Evolutionary conservation across 352 stramenopile genomes (phyloP).

Genomic region (Phytophthora citrophthora): DNA sequence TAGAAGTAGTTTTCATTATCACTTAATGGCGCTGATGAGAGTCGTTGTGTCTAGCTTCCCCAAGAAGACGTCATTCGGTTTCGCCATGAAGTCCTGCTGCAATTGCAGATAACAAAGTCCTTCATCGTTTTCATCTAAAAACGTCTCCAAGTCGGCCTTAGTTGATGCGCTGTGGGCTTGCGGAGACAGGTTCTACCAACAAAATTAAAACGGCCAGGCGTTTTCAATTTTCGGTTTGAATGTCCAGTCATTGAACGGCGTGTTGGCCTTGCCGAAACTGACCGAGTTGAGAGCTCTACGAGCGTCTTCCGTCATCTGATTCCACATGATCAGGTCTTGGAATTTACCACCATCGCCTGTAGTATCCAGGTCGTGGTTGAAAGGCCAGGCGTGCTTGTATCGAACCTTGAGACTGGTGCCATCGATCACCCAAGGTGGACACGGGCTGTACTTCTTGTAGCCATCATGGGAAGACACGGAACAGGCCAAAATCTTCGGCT

Average conservation of each 20-base stretch:
- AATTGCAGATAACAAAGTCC: no score
- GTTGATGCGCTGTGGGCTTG: no score
- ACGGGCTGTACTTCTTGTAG: conserved; percentile 11
- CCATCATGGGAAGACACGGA: conserved; percentile 3
- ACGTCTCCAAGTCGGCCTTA: no score
- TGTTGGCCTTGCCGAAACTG: conserved; percentile 6
- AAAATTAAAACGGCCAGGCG: background rate
- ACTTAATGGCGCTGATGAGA: no score
- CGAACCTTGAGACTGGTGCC: conserved; percentile 9
- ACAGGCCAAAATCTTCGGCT: conserved; percentile 5
- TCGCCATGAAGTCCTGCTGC: no score
- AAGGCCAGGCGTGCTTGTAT: background rate
- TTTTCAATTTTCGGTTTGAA: background rate
- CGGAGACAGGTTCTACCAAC: no score
- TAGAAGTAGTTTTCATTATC: no score
- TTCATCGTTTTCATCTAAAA: no score
- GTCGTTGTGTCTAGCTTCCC: no score
- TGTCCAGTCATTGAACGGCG: conserved; percentile 1
- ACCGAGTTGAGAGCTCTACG: conserved; percentile 5
- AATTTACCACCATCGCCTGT: conserved; percentile 7
- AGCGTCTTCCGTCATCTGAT: conserved; percentile 2
- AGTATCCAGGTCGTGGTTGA: conserved; percentile 7
- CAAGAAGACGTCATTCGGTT: no score
- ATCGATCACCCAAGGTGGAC: background rate
- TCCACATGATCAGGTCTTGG: conserved; percentile 13